Conservation (phyloP, 192 early-diverging fungal genomes). For the Mycoemilia scoparia region DNA sequence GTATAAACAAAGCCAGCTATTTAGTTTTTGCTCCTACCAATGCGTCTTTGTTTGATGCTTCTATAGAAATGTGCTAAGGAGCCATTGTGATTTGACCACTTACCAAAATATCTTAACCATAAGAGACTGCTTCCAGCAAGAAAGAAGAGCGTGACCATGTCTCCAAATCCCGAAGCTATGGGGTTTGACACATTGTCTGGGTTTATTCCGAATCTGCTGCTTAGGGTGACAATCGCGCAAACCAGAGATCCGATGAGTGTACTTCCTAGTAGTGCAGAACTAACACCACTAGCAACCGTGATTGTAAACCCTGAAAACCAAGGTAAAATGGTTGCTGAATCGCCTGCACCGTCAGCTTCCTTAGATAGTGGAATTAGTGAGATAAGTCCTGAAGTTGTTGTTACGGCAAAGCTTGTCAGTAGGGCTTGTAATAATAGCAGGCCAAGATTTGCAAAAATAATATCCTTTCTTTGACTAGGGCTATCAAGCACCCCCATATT, state of each 20-base stretch:
- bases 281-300: slow-evolving; percentile 43
- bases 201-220: slow-evolving; percentile 44
- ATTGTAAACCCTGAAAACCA: slow-evolving; percentile 10
- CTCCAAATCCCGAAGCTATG: slow-evolving; percentile 27
- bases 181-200: slow-evolving; percentile 42
- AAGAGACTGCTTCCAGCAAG: slow-evolving; percentile 5
- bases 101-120: slow-evolving; percentile 3
- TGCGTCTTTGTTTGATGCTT: too few species aligned
- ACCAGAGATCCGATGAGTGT: slow-evolving; percentile 55
- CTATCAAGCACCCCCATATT: slow-evolving; percentile 50
- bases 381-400: slow-evolving; percentile 43
- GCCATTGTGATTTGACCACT: neutral
- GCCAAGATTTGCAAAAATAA: slow-evolving; percentile 55
- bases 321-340: neutral
- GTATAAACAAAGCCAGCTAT: neutral
- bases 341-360: slow-evolving; percentile 1
- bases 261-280: slow-evolving; percentile 48
- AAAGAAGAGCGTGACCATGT: slow-evolving; percentile 25
- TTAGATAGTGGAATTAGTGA: slow-evolving; percentile 9
- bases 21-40: too few species aligned
- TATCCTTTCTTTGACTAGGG: slow-evolving; percentile 23
- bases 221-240: slow-evolving; percentile 42
- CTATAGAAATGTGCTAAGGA: neutral
- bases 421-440: slow-evolving; percentile 57
- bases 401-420: slow-evolving; percentile 49